Evolutionary conservation across 495 filamentous ascomycete genomes (phyloP), one percentile per base, ranked within the genome.

Genomic region (Talaromyces proteolyticus): DNA sequence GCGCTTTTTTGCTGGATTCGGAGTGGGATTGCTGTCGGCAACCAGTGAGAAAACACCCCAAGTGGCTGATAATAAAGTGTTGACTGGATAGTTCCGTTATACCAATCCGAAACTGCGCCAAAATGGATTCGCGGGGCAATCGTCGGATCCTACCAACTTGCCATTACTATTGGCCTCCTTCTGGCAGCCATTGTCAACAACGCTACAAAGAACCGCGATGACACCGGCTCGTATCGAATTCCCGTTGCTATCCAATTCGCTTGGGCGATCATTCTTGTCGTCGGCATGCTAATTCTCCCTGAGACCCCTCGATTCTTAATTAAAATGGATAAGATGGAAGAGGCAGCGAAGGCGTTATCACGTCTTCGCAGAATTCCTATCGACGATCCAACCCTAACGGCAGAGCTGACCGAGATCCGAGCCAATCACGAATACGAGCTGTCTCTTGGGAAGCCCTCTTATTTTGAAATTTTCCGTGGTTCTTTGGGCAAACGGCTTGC

Each of bases 91-190:
- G 29, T 19, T 38, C 17, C 29, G 6, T 38, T n/a, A 14, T 38
- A 34, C 29, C 29, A 34, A 14, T 34, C 36, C 19, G 26, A 38
- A n/a, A 47, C 25, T 14, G 81, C 87, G 0, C 72, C 89, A 1
- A 85, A 86, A 58, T 89, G 86, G 80, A 87, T 95, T 52, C 85
- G 89, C 62, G 89, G 87, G 59, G 80, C 84, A 22, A 82, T 92
- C 52, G 87, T 93, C 37, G 83, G 85, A 45, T 84, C 81, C 7
- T 94, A 93, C 58, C 89, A 95, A 66, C 75, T 89, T 45, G 82
- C 84, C 45, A 93, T 94, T 67, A 94, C 89, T 26, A 71, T 92
- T 21, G 89, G 89, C 60, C 73, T 94, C 16, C 77, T 94, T 12
- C 65, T 95, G 18, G 88, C 90, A 4, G 78, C 85, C 36, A 77